Evolutionary conservation across 2,329 filamentous ascomycete species (phyloP).

Genomic region (Dryadomyces quercivorus): DNA sequence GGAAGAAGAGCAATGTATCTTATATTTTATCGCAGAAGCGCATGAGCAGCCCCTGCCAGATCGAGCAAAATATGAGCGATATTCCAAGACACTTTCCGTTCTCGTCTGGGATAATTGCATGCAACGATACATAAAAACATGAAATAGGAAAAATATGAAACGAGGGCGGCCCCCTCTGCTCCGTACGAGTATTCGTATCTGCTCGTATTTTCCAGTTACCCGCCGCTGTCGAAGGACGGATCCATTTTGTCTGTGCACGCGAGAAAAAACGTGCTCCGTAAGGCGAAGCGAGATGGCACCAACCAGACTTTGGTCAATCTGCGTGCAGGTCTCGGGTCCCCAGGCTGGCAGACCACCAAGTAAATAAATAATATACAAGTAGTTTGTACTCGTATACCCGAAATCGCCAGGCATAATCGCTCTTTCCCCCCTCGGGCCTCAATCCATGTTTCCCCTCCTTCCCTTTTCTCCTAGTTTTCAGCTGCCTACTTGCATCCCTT

Average conservation of each 20-base stretch:
- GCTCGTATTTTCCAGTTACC: background rate
- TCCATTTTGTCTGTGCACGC: background rate
- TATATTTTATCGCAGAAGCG: too few relatives aligned
- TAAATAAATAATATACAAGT: background rate
- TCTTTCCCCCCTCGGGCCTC: background rate
- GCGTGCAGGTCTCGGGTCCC: background rate
- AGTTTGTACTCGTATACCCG: background rate
- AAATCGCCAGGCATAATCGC: background rate
- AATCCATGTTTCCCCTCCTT: background rate
- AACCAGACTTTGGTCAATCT: background rate
- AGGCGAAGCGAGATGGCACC: background rate
- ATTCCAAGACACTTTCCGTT: too few relatives aligned
- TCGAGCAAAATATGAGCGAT: too few relatives aligned
- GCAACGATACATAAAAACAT: too few relatives aligned
- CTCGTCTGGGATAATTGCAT: background rate
- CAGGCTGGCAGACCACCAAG: background rate
- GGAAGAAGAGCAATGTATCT: too few relatives aligned
- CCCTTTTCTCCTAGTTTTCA: background rate
- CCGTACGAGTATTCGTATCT: too few relatives aligned
- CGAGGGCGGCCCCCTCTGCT: background rate
- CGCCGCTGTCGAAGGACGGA: background rate
- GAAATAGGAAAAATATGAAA: too few relatives aligned
- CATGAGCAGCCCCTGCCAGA: too few relatives aligned
- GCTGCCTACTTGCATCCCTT: background rate
- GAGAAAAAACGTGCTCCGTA: background rate